Conservation (phyloP, 2,329 filamentous ascomycete genomes). For the Talaromyces sp. region DNA sequence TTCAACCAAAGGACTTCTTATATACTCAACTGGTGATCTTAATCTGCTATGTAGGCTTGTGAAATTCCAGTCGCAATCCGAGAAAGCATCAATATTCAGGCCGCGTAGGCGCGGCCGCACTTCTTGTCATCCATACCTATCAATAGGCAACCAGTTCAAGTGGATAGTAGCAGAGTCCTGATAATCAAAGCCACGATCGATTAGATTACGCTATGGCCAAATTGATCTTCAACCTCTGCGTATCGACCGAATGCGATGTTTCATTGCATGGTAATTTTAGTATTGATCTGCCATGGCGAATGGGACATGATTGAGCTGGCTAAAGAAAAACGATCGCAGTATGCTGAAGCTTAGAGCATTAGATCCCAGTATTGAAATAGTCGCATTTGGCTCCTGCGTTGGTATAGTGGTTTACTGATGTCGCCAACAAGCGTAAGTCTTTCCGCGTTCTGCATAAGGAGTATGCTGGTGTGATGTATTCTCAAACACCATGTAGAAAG, state of each 20-base stretch:
- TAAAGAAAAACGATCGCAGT: background rate
- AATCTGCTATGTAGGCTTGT: too few species aligned
- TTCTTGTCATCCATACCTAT: too few species aligned
- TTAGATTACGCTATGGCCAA: background rate
- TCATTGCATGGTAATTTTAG: too few species aligned
- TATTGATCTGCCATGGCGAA: background rate
- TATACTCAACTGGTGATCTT: too few species aligned
- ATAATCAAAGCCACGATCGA: background rate
- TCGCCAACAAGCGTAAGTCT: background rate
- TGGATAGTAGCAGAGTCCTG: background rate
- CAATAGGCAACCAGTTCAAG: background rate
- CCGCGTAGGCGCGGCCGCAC: too few species aligned
- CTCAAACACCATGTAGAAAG: constrained; percentile 16
- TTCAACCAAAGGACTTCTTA: too few species aligned
- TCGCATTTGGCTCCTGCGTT: background rate
- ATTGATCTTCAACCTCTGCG: too few species aligned
- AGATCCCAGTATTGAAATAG: background rate
- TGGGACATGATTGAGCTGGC: background rate
- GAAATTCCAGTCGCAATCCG: too few species aligned
- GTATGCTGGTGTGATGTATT: constrained; percentile 1
- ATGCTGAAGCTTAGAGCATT: background rate
- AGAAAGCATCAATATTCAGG: too few species aligned
- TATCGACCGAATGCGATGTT: too few species aligned
- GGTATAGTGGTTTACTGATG: background rate
- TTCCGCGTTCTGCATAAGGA: background rate